phyloP scores from a whole-genome alignment of 2,329 filamentous ascomycete genomes.

The Fusarium subglutinans region DNA sequence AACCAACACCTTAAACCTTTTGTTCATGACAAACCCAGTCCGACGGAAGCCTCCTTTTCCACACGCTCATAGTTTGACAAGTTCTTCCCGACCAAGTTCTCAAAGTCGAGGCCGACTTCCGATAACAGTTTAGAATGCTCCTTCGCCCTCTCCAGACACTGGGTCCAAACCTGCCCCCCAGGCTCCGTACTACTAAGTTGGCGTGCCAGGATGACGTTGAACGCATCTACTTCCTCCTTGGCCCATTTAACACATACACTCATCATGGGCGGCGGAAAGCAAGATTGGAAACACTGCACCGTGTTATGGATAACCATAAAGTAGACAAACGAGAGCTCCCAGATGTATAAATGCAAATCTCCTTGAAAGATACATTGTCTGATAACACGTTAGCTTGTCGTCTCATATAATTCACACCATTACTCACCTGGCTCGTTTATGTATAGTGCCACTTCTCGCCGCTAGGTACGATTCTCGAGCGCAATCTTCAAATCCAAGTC shows the following conservation, averaged over 20 bases:
- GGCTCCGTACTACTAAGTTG: conserved; percentile 88
- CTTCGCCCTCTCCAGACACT: conserved; percentile 84
- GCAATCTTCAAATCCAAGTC: conserved; percentile 89
- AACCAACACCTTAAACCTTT: not conserved
- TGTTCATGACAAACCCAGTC: conserved; percentile 45
- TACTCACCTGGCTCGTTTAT: conserved; percentile 78
- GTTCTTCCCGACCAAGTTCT: conserved; percentile 77
- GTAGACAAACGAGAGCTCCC: conserved; percentile 94
- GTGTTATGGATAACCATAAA: conserved; percentile 96
- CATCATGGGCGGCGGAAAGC: conserved; percentile 87
- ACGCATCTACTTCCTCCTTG: conserved; percentile 92
- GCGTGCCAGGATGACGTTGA: conserved; percentile 82
- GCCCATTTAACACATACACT: conserved; percentile 98
- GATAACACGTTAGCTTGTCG: conserved; percentile 18
- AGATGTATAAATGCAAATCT: conserved; percentile 91
- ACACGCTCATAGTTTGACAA: conserved; percentile 44
- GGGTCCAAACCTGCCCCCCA: conserved; percentile 78
- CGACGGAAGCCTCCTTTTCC: conserved; percentile 35
- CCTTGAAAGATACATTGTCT: conserved; percentile 97
- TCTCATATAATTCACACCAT: no score
- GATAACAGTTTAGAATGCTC: conserved; percentile 82
- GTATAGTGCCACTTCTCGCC: conserved; percentile 80
- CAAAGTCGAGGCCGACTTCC: conserved; percentile 91
- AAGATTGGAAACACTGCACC: conserved; percentile 84
- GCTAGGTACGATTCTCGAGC: conserved; percentile 88